Conservation (phyloP, 768 basidiomycete species). For the Cystobasidium onofrii region DNA sequence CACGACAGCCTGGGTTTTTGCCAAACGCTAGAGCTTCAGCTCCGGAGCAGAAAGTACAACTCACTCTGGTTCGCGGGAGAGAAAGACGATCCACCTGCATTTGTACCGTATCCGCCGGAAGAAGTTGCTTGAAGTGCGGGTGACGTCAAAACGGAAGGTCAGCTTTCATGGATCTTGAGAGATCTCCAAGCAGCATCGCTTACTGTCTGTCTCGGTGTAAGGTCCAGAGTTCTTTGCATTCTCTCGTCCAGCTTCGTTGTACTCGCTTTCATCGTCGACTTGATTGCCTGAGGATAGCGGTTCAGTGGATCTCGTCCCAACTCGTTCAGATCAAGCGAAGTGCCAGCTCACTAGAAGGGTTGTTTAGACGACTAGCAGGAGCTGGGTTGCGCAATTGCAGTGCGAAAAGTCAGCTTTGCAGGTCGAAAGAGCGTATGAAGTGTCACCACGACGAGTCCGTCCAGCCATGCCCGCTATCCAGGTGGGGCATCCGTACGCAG, state of each 20-base stretch:
- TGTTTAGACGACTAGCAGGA: not conserved
- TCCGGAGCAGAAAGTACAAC: not conserved
- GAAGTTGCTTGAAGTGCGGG: not conserved
- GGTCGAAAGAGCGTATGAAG: too few species aligned
- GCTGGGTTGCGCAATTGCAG: not conserved
- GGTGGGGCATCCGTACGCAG: not conserved
- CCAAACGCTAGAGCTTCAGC: too few species aligned
- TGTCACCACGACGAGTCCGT: not conserved
- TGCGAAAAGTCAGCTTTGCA: too few species aligned
- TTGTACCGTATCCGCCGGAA: conserved; percentile 18
- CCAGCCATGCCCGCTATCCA: not conserved
- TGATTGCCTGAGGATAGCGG: not conserved
- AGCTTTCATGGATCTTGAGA: not conserved
- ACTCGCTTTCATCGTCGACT: not conserved
- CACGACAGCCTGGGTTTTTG: too few species aligned
- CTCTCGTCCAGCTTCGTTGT: conserved; percentile 16
- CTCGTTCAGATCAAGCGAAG: not conserved
- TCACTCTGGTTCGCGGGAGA: conserved; percentile 8
- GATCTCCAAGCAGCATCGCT: not conserved
- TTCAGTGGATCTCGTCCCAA: too few species aligned
- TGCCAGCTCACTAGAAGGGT: not conserved
- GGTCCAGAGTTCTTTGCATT: conserved; percentile 4
- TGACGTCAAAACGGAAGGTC: not conserved
- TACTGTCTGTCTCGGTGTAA: conserved; percentile 4
- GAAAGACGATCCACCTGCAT: conserved; percentile 6